phyloP scores from a whole-genome alignment of 768 basidiomycete species.

The Auriscalpium orientale region DNA sequence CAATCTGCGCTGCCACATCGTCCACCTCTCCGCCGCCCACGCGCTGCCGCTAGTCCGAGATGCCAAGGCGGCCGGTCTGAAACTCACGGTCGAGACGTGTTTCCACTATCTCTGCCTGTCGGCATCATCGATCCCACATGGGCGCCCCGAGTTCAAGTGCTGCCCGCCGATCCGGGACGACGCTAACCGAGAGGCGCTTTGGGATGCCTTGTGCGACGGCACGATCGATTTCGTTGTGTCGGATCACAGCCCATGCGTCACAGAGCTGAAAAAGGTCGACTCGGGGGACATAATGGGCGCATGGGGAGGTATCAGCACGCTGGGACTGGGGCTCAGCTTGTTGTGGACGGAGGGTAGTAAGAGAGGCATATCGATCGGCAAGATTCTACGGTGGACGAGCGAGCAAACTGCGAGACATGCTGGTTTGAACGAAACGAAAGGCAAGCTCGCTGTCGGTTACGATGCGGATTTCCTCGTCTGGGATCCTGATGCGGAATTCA shows the following conservation, averaged over 20 bases:
- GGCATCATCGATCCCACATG: slow-evolving; percentile 64
- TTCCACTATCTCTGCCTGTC: slow-evolving; percentile 90
- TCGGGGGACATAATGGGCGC: slow-evolving; percentile 80
- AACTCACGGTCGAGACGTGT: slow-evolving; percentile 91
- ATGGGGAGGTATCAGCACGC: slow-evolving; percentile 91
- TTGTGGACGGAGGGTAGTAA: slow-evolving; percentile 79
- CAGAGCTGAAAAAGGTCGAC: slow-evolving; percentile 70
- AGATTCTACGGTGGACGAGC: slow-evolving; percentile 72
- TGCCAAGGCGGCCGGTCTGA: slow-evolving; percentile 55
- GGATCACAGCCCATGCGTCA: slow-evolving; percentile 90
- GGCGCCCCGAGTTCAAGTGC: slow-evolving; percentile 87
- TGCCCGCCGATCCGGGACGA: slow-evolving; percentile 85
- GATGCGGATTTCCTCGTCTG: slow-evolving; percentile 88
- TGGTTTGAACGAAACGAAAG: slow-evolving; percentile 63
- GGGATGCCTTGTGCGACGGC: slow-evolving; percentile 76
- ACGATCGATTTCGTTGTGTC: slow-evolving; percentile 91
- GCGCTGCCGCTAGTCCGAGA: slow-evolving; percentile 72
- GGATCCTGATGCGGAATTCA: slow-evolving; percentile 50
- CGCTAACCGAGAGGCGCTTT: slow-evolving; percentile 66
- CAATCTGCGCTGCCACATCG: slow-evolving; percentile 79
- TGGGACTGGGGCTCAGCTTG: slow-evolving; percentile 84
- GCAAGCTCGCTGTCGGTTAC: slow-evolving; percentile 59
- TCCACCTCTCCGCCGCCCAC: slow-evolving; percentile 84
- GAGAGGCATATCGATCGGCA: slow-evolving; percentile 47
- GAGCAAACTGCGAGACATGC: slow-evolving; percentile 73